Evolutionary conservation across 2,329 filamentous ascomycete genomes (phyloP), one percentile per base, ranked within the genome.

Genomic region (Apiospora hydei): DNA sequence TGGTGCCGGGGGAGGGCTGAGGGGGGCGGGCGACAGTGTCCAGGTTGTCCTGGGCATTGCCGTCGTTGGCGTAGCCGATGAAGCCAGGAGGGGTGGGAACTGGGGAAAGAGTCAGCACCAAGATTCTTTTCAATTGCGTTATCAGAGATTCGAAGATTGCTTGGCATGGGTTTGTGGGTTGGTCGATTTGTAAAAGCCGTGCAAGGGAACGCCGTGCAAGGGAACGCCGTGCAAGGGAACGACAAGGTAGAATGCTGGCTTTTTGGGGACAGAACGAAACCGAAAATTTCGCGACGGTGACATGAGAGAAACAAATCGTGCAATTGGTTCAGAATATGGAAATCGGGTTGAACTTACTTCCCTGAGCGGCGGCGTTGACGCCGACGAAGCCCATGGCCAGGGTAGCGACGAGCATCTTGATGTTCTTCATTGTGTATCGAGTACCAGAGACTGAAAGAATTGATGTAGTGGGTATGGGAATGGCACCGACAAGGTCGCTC

Each of bases 251-350:
- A 7, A 34, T 34, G 51, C 14, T 10, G 26, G 8, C 34, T 57
- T 34, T 18, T 8, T 4, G 3, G 3, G 10, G 3, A 1, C 4
- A 6, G 41, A n/a, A n/a, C 4, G 3, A 10, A n/a, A n/a, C 5
- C 6, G n/a, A 7, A 49, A 10, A 7, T 10, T 11, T 49, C 21
- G 21, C 21, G 21, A 11, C 21, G 46, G n/a, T n/a, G 21, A n/a
- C 18, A n/a, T 8, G 21, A 21, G 14, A 14, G 18, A 46, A 46
- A 7, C 2, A 49, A 11, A n/a, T 49, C 18, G 3, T 24, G 57
- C 18, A 41, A 41, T 41, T 6, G 34, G 8, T n/a, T 61, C 8
- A 41, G 8, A 14, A 64, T 8, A 34, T 2, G 16, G 13, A 41
- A 41, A n/a, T 2, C 1, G 2, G 0, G 18, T 14, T n/a, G 10